Conservation (phyloP, 148 eudicot genomes). For the Spergularia marina region DNA sequence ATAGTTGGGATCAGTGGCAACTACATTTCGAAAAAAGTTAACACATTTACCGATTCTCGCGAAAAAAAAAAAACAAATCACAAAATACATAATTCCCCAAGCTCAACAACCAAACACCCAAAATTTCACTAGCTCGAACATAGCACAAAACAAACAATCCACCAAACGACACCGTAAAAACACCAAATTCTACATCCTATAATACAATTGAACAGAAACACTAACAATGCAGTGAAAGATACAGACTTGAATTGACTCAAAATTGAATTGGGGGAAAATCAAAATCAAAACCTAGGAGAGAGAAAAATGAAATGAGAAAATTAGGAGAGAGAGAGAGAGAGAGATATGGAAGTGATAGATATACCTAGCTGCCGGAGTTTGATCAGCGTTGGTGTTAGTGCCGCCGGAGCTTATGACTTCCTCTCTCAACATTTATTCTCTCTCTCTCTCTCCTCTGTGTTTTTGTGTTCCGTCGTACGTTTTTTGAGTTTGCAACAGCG, state of each 20-base stretch:
- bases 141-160: not conserved
- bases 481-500: not conserved
- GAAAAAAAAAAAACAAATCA: not conserved
- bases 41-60: not conserved
- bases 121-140: not conserved
- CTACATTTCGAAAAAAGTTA: no score
- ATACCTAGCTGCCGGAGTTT: slow-evolving; percentile 80
- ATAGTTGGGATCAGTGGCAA: no score
- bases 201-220: not conserved
- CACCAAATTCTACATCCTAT: not conserved
- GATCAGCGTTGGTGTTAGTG: slow-evolving; percentile 47
- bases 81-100: not conserved
- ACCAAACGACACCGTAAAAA: not conserved
- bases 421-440: slow-evolving; percentile 44
- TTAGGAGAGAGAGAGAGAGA: no score
- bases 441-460: slow-evolving; percentile 31
- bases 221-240: not conserved
- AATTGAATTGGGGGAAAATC: not conserved
- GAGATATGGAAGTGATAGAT: no score
- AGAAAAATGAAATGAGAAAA: not conserved
- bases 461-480: slow-evolving; percentile 6
- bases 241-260: not conserved
- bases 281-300: slow-evolving; percentile 36
- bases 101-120: not conserved
- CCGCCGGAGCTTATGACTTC: slow-evolving; percentile 77